Percentiles rank a stretch among this genome's conserved stretches.
These are phyloP conservation scores for Penicillium ochrochloron DNA, from an alignment of 495 filamentous ascomycete genomes.

Conservation along the genomic window DNA sequence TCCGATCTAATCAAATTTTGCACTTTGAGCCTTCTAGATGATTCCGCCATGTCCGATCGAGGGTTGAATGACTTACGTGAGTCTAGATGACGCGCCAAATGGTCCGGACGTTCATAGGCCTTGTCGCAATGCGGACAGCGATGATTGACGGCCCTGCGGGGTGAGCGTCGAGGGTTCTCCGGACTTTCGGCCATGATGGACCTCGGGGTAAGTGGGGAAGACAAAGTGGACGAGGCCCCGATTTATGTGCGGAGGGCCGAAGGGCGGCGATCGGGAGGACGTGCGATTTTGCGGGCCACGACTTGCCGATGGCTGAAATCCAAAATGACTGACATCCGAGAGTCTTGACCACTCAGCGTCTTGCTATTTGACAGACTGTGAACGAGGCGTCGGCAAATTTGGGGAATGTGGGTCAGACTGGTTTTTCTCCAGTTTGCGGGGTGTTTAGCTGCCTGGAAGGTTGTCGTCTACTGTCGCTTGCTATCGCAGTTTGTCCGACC, in stretches of 20 bases:
- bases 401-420: neutral
- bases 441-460: neutral
- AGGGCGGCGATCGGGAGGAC: neutral
- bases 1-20: constrained; percentile 23
- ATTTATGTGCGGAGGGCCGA: constrained; percentile 5
- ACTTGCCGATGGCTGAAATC: constrained; percentile 6
- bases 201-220: constrained; percentile 2
- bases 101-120: constrained; percentile 33
- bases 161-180: constrained; percentile 20
- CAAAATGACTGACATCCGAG: neutral
- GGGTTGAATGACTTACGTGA: constrained; percentile 23
- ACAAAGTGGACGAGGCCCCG: neutral
- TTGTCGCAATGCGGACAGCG: constrained; percentile 33
- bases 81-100: constrained; percentile 37
- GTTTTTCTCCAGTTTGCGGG: constrained; percentile 2
- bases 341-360: neutral
- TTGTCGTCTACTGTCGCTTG: neutral
- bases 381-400: neutral
- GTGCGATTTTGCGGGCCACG: constrained; percentile 1
- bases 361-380: neutral
- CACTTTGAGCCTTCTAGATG: neutral
- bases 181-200: constrained; percentile 18
- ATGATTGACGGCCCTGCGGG: constrained; percentile 24
- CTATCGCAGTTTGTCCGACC: neutral
- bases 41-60: neutral